Base-by-base conservation (phyloP, 345 rosid species). In the Populus deltoides region DNA sequence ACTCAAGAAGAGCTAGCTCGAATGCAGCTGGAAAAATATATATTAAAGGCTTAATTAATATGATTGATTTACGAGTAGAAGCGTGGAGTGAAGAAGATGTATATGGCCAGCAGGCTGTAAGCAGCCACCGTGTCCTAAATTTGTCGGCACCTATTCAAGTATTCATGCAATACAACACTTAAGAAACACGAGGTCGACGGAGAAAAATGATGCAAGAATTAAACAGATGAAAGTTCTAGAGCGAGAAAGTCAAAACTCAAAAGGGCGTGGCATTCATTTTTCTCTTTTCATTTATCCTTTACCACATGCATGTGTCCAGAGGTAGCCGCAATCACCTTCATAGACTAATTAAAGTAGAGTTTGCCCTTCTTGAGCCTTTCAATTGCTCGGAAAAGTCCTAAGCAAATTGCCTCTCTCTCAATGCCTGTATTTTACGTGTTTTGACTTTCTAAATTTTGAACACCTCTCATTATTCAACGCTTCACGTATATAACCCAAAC, bases 371-470 rank as follows among this genome's bases (percentile, higher is more conserved):
- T 65, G 80, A 71, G 85, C 83, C 63, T 63, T 67, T 79, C 79
- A 29, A 29, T 24, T 63, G 24, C 67, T 79, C 77, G 13, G 89
- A 88, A 87, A 87, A 88, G 89, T 88, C 89, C 79, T 72, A 76
- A 53, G 33, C 13, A 33, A 20, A 0, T 31, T 18, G 3, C 62
- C 61, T 53, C 75, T 61, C 72, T 66, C 80, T 78, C 63, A 18
- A 29, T 35, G 39, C 36, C 57, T 39, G 82, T 77, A 81, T 66
- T 80, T 81, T 69, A 84, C 96, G 89, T 86, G 90, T 81, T 80
- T 89, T 90, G 92, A 91, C 91, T 79, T 87, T 85, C 83, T 71
- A 47, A 9, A 29, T 71, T 33, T 78, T 76, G 80, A 81, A 79
- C 78, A 22, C 67, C 76, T 41, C 36, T 2, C 51, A 29, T 27